These are phyloP conservation scores for Rhododendron simsii DNA, from an alignment of 148 eudicot genomes.

Conservation along the genomic window DNA sequence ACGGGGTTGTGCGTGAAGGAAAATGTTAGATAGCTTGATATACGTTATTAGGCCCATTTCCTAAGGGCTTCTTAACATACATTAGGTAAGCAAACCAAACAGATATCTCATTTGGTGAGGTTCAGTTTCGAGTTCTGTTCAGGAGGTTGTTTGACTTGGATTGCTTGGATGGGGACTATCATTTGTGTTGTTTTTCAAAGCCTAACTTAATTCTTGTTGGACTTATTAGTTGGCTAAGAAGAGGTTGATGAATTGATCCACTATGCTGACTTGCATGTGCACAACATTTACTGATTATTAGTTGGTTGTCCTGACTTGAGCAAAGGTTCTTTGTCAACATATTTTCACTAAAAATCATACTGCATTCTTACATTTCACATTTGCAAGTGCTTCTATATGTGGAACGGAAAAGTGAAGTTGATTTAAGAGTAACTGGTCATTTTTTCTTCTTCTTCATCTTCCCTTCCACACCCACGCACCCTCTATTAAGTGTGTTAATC, in stretches of 20 bases:
- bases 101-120: background rate
- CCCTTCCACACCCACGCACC: background rate
- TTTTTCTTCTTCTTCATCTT: background rate
- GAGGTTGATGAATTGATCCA: background rate
- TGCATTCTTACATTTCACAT: background rate
- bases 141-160: background rate
- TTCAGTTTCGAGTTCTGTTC: background rate
- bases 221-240: background rate
- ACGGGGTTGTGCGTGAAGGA: no score
- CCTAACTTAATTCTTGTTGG: background rate
- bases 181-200: background rate
- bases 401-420: background rate
- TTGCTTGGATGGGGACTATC: background rate
- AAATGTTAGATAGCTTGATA: no score
- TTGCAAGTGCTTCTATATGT: background rate
- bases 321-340: background rate
- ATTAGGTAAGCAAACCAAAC: background rate
- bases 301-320: background rate
- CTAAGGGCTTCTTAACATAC: background rate
- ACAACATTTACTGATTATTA: background rate
- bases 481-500: background rate
- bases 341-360: background rate
- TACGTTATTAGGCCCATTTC: no score
- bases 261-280: background rate
- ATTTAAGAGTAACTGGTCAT: background rate